These are phyloP conservation scores for Logfia minima DNA, from an alignment of 129 eudicot species.

Conservation along the genomic window DNA sequence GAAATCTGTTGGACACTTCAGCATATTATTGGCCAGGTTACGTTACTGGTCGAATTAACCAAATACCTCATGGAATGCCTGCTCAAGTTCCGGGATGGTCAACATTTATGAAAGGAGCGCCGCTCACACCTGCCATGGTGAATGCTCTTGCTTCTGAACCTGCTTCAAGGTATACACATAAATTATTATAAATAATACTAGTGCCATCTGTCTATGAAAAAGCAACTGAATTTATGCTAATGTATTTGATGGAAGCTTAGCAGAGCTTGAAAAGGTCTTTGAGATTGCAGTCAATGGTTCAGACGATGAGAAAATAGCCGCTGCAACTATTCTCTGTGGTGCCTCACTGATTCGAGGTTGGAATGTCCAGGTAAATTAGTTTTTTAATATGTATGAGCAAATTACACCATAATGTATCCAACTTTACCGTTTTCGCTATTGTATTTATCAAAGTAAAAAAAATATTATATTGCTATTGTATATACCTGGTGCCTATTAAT, in stretches of 20 bases:
- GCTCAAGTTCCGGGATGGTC: constrained; percentile 91
- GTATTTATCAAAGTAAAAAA: too few relatives aligned
- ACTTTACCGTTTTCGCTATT: too few relatives aligned
- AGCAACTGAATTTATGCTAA: constrained; percentile 88
- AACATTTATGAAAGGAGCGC: constrained; percentile 81
- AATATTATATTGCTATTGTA: too few relatives aligned
- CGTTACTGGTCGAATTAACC: constrained; percentile 61
- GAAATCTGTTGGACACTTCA: constrained; percentile 86
- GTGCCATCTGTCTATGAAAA: constrained; percentile 40
- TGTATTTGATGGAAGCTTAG: constrained; percentile 93
- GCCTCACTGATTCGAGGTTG: constrained; percentile 85
- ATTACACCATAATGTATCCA: too few relatives aligned
- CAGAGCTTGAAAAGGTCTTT: constrained; percentile 91
- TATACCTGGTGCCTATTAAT: too few relatives aligned
- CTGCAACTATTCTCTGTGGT: constrained; percentile 86
- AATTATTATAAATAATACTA: neutral
- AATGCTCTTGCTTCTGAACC: constrained; percentile 83
- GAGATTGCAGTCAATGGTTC: constrained; percentile 86
- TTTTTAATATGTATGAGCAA: neutral
- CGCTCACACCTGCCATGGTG: constrained; percentile 55
- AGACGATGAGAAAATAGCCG: constrained; percentile 87
- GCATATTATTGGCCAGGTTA: constrained; percentile 99
- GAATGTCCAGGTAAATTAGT: constrained; percentile 75
- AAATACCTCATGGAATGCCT: constrained; percentile 66
- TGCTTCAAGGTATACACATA: constrained; percentile 78